These are phyloP conservation scores for Magnolia changhungtana DNA, from an alignment of 164 flowering plant species.

Conservation along the genomic window DNA sequence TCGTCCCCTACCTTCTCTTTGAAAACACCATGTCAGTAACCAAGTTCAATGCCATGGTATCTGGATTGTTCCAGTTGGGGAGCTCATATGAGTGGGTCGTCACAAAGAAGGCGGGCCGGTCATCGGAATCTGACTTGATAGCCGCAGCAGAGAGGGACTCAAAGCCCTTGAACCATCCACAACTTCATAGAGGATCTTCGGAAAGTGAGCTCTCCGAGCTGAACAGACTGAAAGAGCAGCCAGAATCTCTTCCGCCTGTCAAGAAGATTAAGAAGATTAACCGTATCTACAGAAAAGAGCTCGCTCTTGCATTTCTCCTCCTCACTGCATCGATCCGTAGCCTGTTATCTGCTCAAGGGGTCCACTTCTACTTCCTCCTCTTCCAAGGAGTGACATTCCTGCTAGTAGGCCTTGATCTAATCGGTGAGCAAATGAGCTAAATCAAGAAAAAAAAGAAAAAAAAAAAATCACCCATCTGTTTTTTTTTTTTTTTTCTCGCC, in stretches of 20 bases:
- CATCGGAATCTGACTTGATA: slow-evolving; percentile 69
- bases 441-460: not conserved
- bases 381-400: slow-evolving; percentile 87
- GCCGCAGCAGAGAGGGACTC: slow-evolving; percentile 58
- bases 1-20: slow-evolving; percentile 81
- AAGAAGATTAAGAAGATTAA: slow-evolving; percentile 60
- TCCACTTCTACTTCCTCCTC: slow-evolving; percentile 85
- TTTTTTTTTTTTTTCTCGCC: not conserved
- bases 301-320: slow-evolving; percentile 68
- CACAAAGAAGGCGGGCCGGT: slow-evolving; percentile 76
- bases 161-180: slow-evolving; percentile 37
- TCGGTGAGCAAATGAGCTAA: slow-evolving; percentile 79
- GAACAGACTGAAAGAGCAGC: slow-evolving; percentile 43
- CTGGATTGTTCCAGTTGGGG: slow-evolving; percentile 83
- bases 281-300: slow-evolving; percentile 70
- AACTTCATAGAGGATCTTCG: slow-evolving; percentile 51
- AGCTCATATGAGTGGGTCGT: slow-evolving; percentile 89
- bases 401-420: slow-evolving; percentile 85
- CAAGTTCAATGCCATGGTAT: slow-evolving; percentile 87
- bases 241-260: slow-evolving; percentile 25
- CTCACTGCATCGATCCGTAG: slow-evolving; percentile 81
- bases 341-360: slow-evolving; percentile 75
- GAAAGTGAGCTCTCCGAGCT: slow-evolving; percentile 58
- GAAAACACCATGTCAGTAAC: slow-evolving; percentile 95
- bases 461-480: not conserved